Base-by-base conservation (phyloP, 2,329 filamentous ascomycete genomes). In the Talaromyces amestolkiae region DNA sequence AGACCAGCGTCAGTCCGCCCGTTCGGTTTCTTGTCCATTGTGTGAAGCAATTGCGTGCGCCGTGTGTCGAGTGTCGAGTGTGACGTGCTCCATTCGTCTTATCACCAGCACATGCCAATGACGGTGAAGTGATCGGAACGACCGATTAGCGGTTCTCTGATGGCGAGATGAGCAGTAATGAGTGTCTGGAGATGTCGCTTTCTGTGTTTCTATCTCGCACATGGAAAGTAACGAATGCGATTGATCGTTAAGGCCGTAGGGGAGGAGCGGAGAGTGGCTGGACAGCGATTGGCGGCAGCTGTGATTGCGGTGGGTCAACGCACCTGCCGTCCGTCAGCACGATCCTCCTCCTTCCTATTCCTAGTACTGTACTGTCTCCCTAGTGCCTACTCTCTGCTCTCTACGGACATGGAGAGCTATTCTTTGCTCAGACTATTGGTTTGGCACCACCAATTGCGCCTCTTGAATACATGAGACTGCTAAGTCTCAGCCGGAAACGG, bases 1-100 rank as follows among this genome's bases (percentile, higher is more conserved):
- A 96, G 81, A 59, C 93, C 93, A 63, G 65, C 65, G 27, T 66
- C 65, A 45, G 65, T 60, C 39, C 58, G 56, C 22, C 58, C 65
- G 41, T 66, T 66, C 8, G 60, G 61, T 71, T 71, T 74, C 69
- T 77, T 76, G 67, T 72, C 74, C 79, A 81, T 81, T 64, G 58
- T 74, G 74, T 33, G 51, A 45, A 63, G 51, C 59, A 56, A 43
- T 61, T 60, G 65, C 35, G 64, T 39, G 41, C 33, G 53, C 64
- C 41, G 64, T 66, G n/a, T 58, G 35, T 37, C 43, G 59, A 58
- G 35, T 58, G 35, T 43, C 53, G 64, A 53, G 35, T 54, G 54
- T 49, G 53, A 27, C 49, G 64, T 66, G 37, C 61, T 63, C 65
- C 65, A 66, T 66, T 56, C 65, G 65, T 41, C 56, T 56, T 49